Percentiles rank a stretch among this genome's conserved stretches.
These are phyloP conservation scores for Mucor irregularis DNA, from an alignment of 371 early-diverging fungal species.

Conservation along the genomic window DNA sequence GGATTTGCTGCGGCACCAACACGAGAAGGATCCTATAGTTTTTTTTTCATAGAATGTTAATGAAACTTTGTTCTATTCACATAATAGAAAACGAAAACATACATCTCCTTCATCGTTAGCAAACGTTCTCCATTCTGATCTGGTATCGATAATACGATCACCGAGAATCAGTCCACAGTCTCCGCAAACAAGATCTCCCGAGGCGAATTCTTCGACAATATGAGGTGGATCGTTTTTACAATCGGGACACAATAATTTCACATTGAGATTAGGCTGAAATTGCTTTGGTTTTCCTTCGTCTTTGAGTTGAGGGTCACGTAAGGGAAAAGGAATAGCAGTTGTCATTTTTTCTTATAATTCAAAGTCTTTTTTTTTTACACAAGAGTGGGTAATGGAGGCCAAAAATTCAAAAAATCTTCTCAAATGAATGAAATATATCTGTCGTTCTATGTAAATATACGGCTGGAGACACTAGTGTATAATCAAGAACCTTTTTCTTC, in stretches of 20 bases:
- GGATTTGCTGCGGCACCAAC: conserved; percentile 97
- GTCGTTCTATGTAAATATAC: too few relatives aligned
- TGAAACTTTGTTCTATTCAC: neutral
- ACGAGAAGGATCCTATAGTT: conserved; percentile 91
- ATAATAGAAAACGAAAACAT: conserved; percentile 24
- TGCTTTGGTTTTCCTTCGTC: conserved; percentile 26
- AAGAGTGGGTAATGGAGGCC: too few relatives aligned
- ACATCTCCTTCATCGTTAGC: conserved; percentile 91
- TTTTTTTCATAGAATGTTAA: conserved; percentile 1
- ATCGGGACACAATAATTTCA: conserved; percentile 74
- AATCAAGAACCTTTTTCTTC: too few relatives aligned
- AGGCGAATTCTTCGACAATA: conserved; percentile 96
- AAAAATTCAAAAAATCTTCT: too few relatives aligned
- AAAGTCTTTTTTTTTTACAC: too few relatives aligned
- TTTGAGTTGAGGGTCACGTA: conserved; percentile 27
- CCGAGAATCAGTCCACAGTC: conserved; percentile 97
- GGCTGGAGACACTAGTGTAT: too few relatives aligned
- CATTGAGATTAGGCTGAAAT: conserved; percentile 61
- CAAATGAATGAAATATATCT: too few relatives aligned
- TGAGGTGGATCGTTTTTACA: conserved; percentile 88
- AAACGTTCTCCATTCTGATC: conserved; percentile 99
- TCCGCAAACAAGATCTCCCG: conserved; percentile 92
- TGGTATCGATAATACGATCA: conserved; percentile 97
- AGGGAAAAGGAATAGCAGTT: conserved; percentile 36
- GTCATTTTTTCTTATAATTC: too few relatives aligned